Evolutionary conservation across 2,329 filamentous ascomycete species (phyloP), one percentile per base, ranked within the genome.

Genomic region (Trichophyton equinum): DNA sequence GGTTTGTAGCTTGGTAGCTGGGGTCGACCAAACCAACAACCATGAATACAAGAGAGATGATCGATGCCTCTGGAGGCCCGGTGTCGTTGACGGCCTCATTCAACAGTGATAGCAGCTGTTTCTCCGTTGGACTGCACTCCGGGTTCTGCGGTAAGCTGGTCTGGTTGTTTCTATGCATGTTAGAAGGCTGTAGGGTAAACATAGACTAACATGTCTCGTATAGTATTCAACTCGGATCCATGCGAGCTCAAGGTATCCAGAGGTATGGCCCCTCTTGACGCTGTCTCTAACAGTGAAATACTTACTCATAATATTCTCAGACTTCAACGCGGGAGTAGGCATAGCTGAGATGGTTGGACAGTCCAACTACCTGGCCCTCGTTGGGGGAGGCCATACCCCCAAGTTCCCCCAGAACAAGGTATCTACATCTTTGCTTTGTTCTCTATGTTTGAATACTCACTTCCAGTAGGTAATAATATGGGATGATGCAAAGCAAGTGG

Each of bases 21-120:
- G 20, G 51, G 18, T 27, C 20, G 20, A 22, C 47, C 20, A 4
- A 27, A 55, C 33, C 51, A 70, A 77, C 51, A 70, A 77, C 63
- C 59, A 99, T 97, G 94, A 94, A 97, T 73, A 95, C 91, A 49
- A 83, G 92, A 62, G 88, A 87, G 59, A 84, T 88, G 61, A 89
- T 97, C 70, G 90, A 95, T 77, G 84, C 85, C 58, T 85, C 88
- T 18, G 81, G 81, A 49, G 84, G 85, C 60, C 86, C 88, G 3
- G 82, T 85, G 63, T 91, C 91, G 9, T 81, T 96, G 42, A 95
- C 89, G 13, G 84, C 87, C 53, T 84, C 88, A 7, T 96, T 96
- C 77, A 97, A 96, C 71, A 81, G 84, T 68, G 89, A 94, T 72
- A 83, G 83, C 65, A 91, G 84, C 67, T 91, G 87, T 70, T 97